Evolutionary conservation across 1,284 basidiomycete genomes (phyloP), one percentile per base, ranked within the genome.

Genomic region (Testicularia cyperi): DNA sequence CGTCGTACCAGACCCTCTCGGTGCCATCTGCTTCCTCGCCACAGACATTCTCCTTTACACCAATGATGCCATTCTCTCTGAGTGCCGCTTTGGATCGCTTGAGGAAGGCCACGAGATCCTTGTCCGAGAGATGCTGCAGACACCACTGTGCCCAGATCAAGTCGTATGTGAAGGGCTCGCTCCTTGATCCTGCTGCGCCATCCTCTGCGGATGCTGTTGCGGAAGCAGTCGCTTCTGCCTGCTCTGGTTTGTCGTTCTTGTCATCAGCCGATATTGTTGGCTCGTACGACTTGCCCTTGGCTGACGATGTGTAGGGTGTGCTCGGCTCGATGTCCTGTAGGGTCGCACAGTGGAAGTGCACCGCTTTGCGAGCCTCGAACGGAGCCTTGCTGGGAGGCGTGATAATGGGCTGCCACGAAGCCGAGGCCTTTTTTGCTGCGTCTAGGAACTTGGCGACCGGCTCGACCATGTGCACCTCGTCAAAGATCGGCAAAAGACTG

Each of bases 11-110:
- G 4, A 67, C 65, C 8, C 62, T 40, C 33, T 76, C 74, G 18
- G 38, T 48, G 16, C 74, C 74, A 34, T 74, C 72, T n/a, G 46
- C 57, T 8, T 53, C 47, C 28, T 75, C 74, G 13, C 32, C 43
- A 46, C 71, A 74, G 0, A 76, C 70, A 32, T 76, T 76, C 41
- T 76, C 74, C 57, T 76, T 76, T 30, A 76, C 53, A 4, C 73
- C 65, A 18, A 76, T 74, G 21, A 70, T 45, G 12, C 73, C 73
- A 5, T 26, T 24, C n/a, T 40, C n/a, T 36, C 63, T 64, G 31
- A 76, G 67, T 3, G 64, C 55, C 3, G 35, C 46, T 28, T 65
- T 58, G 7, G 72, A 65, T 0, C 66, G 57, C 14, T 54, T 28
- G 7, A 76, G 57, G 34, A 76, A 76, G 10, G 45, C 32, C 32